Evolutionary conservation across 1,139 yeast genomes (phyloP), one percentile per base, ranked within the genome.

Genomic region (Candida tropicalis): DNA sequence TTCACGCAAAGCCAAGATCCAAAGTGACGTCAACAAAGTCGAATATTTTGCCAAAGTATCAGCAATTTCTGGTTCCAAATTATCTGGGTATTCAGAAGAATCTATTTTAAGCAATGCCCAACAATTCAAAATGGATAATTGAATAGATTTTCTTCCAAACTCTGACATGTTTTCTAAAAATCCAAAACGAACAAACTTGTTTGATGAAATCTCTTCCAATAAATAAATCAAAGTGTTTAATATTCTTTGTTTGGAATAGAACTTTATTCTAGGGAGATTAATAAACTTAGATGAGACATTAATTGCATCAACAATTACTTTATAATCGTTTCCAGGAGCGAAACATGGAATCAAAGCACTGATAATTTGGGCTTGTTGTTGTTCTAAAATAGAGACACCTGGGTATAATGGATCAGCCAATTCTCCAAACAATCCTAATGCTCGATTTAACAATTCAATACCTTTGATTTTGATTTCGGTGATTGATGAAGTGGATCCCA

Each of bases 271-370:
- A 1, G 78, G 77, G 22, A 74, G 58, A 47, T 70, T 74, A 40
- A 90, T 75, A 55, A 91, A 84, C 43, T 84, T 84, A 0, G 96
- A 91, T 35, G 89, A 82, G 2, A 90, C 87, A 39, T 80, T 79
- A 35, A 91, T 80, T 0, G 97, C 97, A 47, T 79, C 79, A 15
- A 87, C 81, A 4, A 95, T 90, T 0, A 89, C 78, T 37, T 78
- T 78, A 1, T 95, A 80, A 20, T 86, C 84, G 43, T 90, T 84
- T 22, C 84, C 90, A 2, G 77, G 70, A 34, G 78, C 77, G 64
- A 93, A 93, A n/a, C 96, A 89, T 0, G 98, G 97, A 39, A 90
- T 79, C 46, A 93, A 73, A 0, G 98, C 96, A 49, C 96, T 84
- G 10, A 89, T 85, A 13, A 93, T 87, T 55, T 90, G 97, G 0